These are phyloP conservation scores for Stentor coeruleus DNA, from an alignment of 73 alveolate species.

Conservation along the genomic window DNA sequence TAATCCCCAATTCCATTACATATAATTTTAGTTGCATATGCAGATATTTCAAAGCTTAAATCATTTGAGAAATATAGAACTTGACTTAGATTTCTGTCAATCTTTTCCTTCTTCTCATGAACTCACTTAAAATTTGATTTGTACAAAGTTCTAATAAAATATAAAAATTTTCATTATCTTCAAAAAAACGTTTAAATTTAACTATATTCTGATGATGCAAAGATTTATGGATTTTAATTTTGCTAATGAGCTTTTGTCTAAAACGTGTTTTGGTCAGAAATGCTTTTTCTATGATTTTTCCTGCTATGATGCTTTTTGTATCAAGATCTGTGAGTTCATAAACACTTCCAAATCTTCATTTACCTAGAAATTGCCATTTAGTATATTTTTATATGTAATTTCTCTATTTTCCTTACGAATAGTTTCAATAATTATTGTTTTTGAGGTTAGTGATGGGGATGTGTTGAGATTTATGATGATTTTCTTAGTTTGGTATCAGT, in stretches of 20 bases:
- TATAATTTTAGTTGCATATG: slow-evolving; percentile 70
- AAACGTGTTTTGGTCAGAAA: slow-evolving; percentile 26
- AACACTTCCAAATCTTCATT: slow-evolving; percentile 69
- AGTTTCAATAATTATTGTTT: too few species aligned
- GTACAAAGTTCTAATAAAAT: slow-evolving; percentile 54
- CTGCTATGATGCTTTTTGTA: slow-evolving; percentile 39
- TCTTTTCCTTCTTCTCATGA: slow-evolving; percentile 43
- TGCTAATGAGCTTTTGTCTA: slow-evolving; percentile 37
- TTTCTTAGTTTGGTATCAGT: too few species aligned
- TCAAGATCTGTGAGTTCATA: slow-evolving; percentile 48
- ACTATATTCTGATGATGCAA: slow-evolving; percentile 73
- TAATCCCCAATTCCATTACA: too few species aligned
- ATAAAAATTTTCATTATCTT: slow-evolving; percentile 5
- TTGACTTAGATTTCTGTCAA: slow-evolving; percentile 53
- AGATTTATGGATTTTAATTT: slow-evolving; percentile 70
- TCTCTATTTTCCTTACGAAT: too few species aligned
- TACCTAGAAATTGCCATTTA: slow-evolving; percentile 52
- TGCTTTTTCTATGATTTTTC: slow-evolving; percentile 29
- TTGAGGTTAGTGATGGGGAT: too few species aligned
- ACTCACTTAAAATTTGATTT: slow-evolving; percentile 53
- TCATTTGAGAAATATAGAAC: slow-evolving; percentile 49
- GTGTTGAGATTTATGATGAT: too few species aligned
- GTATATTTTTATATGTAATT: slow-evolving; percentile 31
- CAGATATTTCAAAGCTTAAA: slow-evolving; percentile 54
- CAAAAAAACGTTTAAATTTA: slow-evolving; percentile 43